Base-by-base conservation (phyloP, 257 asterid genomes). In the Solanum gracilifrons region DNA sequence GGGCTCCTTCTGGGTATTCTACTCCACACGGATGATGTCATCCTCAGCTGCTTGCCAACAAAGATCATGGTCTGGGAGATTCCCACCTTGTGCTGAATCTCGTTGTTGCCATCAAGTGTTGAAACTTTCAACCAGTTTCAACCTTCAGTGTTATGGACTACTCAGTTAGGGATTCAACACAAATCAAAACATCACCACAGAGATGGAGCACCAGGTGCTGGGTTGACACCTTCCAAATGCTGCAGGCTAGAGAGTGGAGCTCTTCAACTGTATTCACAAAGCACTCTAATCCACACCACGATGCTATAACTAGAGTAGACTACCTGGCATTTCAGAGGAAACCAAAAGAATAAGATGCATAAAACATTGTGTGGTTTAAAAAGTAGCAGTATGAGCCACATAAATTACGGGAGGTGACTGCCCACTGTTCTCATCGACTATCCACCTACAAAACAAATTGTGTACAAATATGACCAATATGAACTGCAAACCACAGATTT, bases 11-110 rank as follows among this genome's bases (percentile, higher is more conserved):
- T 41, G 15, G 16, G 18, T 46, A 4, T 46, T 46, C 55, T 46
- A 46, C 55, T 46, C 98, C 0, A 96, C 98, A 15, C 92, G 55
- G 2, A 96, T 93, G 0, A 95, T 51, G 0, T 95, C 96, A 58
- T 92, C 98, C 51, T 94, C 98, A 93, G 91, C 90, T 92, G 98
- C 91, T 93, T 94, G 0, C 94, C 93, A 0, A 94, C 94, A 6
- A 94, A 94, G 71, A 94, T 94, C 13, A 93, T 94, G 95, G 64
- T 92, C 95, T 5, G 97, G 96, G 97, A 95, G 35, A 93, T 93
- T 0, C 96, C 96, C 71, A 93, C 97, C 94, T 94, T 92, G 82
- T 93, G 95, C 36, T 92, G 97, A 41, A 94, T 91, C 89, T 93
- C 93, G 9, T 92, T 95, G 2, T 92, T 94, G 58, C 66, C 25